Evolutionary conservation across 2,329 filamentous ascomycete species (phyloP).

Genomic region (Diaporthe sp.): DNA sequence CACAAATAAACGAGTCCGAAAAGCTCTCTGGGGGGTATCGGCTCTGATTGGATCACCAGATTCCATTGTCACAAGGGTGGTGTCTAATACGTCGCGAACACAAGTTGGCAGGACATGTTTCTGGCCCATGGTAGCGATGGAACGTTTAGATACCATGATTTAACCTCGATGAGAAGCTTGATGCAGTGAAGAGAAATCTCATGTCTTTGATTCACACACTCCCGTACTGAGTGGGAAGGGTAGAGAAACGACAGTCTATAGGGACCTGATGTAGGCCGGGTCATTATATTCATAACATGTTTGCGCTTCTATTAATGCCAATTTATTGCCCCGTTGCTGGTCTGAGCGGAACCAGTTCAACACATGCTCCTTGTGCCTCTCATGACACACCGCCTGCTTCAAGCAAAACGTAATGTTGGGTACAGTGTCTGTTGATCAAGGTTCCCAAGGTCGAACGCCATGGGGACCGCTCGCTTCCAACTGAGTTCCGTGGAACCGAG

Average conservation of each 20-base stretch:
- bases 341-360: background rate
- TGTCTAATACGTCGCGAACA: too few relatives aligned
- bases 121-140: too few relatives aligned
- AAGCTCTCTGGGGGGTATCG: background rate
- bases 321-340: slow-evolving; percentile 17
- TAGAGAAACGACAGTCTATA: background rate
- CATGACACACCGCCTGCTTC: slow-evolving; percentile 16
- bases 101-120: background rate
- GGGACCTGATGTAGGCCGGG: background rate
- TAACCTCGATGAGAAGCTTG: background rate
- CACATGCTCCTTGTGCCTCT: slow-evolving; percentile 6
- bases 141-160: background rate
- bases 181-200: too few relatives aligned
- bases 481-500: background rate
- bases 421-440: background rate
- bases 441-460: background rate
- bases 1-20: background rate
- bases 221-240: background rate
- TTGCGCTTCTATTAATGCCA: slow-evolving; percentile 31
- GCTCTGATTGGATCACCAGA: background rate
- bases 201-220: background rate
- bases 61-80: background rate
- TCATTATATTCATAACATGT: slow-evolving; percentile 27
- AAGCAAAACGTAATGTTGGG: slow-evolving; percentile 6
- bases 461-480: background rate